These are phyloP conservation scores for Metarhizium robertsii DNA, from an alignment of 2,329 filamentous ascomycete species.

Conservation along the genomic window DNA sequence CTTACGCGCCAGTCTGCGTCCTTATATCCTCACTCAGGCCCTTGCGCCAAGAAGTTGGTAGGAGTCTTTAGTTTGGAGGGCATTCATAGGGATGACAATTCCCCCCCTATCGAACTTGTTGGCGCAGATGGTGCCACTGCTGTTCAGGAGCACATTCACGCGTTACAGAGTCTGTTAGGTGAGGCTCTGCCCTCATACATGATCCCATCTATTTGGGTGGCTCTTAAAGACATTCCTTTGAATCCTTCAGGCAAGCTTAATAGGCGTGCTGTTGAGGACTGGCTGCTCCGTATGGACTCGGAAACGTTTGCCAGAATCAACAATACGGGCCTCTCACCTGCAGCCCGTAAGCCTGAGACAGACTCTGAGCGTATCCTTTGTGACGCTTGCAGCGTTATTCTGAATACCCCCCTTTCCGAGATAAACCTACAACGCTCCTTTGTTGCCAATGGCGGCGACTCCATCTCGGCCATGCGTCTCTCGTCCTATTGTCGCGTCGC, in stretches of 20 bases:
- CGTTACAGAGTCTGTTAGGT: constrained; percentile 6
- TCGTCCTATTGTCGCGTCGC: constrained; percentile 27
- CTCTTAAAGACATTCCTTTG: constrained; percentile 6
- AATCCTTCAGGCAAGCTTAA: constrained; percentile 10
- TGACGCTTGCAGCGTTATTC: constrained; percentile 29
- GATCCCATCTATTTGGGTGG: constrained; percentile 1
- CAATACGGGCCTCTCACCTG: not conserved
- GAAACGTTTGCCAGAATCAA: not conserved
- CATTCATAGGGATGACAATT: not conserved
- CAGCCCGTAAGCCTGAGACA: not conserved
- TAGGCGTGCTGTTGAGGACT: constrained; percentile 6
- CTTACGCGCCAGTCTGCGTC: not conserved
- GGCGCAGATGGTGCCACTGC: not conserved
- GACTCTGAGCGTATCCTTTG: constrained; percentile 4
- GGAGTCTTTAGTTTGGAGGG: constrained; percentile 1
- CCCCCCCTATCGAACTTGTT: not conserved
- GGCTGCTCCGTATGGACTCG: not conserved
- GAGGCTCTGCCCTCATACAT: constrained; percentile 3
- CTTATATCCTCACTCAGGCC: not conserved
- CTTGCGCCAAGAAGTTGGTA: not conserved
- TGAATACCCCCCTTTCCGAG: constrained; percentile 23
- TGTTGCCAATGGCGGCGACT: constrained; percentile 32
- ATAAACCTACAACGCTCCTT: constrained; percentile 25
- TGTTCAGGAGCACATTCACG: constrained; percentile 3
- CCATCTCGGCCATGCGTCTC: constrained; percentile 33